Conservation (phyloP, 2,329 filamentous ascomycete species). For the Calonectria ilicicola region DNA sequence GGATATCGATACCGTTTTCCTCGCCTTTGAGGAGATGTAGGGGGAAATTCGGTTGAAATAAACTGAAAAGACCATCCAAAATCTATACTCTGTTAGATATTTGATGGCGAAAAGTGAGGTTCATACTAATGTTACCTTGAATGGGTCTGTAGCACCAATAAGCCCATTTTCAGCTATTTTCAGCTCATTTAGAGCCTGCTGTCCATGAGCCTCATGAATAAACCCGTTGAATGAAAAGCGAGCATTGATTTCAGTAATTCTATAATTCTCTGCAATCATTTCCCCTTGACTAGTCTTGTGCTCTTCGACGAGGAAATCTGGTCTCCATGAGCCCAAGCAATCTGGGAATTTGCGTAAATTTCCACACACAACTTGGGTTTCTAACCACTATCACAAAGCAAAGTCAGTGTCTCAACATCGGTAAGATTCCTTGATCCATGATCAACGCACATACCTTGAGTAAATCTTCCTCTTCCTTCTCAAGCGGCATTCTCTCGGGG, state of each 20-base stretch:
- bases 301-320: constrained; percentile 53
- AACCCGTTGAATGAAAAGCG: constrained; percentile 55
- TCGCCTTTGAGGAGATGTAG: constrained; percentile 53
- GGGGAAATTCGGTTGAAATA: constrained; percentile 45
- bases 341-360: constrained; percentile 36
- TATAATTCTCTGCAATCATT: constrained; percentile 38
- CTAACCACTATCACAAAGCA: constrained; percentile 42
- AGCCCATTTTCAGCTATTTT: constrained; percentile 25
- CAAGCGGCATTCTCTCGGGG: constrained; percentile 49
- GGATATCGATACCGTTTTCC: constrained; percentile 53
- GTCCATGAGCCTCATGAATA: constrained; percentile 45
- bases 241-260: constrained; percentile 56
- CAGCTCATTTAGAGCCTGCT: constrained; percentile 39
- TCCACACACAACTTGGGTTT: constrained; percentile 41
- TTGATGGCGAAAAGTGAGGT: not conserved
- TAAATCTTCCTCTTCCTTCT: constrained; percentile 44
- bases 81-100: constrained; percentile 42
- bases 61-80: constrained; percentile 43
- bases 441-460: constrained; percentile 36
- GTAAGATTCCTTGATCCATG: not conserved
- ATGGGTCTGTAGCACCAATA: constrained; percentile 38
- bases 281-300: constrained; percentile 1
- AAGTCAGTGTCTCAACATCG: not conserved
- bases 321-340: constrained; percentile 51
- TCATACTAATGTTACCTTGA: constrained; percentile 31